phyloP scores from a whole-genome alignment of 1,284 basidiomycete species.

The Trichosporon coremiiforme region DNA sequence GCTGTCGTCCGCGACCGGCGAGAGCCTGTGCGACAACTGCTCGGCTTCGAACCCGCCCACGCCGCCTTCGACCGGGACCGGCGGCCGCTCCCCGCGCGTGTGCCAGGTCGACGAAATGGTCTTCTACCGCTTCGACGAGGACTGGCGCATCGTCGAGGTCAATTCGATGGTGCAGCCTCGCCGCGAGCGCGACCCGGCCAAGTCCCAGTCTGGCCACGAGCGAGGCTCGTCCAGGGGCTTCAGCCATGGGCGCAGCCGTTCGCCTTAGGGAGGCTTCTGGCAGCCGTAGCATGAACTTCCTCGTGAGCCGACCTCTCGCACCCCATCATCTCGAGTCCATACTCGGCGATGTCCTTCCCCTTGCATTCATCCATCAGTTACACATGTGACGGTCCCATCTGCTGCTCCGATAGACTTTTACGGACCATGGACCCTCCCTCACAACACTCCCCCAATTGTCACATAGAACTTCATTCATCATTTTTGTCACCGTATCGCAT shows the following conservation, averaged over 20 bases:
- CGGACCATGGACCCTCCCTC: not conserved
- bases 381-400: too few relatives aligned
- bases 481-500: not conserved
- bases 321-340: not conserved
- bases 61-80: not conserved
- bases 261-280: conserved; percentile 19
- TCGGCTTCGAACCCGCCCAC: not conserved
- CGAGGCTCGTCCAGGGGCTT: conserved; percentile 3
- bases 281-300: not conserved
- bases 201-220: not conserved
- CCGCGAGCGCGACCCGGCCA: conserved; percentile 3
- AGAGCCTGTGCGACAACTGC: conserved; percentile 6
- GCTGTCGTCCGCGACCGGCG: not conserved
- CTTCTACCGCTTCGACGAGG: conserved; percentile 29
- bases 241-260: not conserved
- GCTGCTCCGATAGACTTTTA: too few relatives aligned
- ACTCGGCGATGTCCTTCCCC: not conserved
- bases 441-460: not conserved
- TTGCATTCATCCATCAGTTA: not conserved
- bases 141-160: conserved; percentile 28
- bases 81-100: conserved; percentile 12
- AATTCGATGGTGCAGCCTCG: conserved; percentile 22
- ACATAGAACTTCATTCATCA: not conserved
- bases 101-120: conserved; percentile 22
- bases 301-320: not conserved